phyloP scores from a whole-genome alignment of 441 rosid species.

The Jatropha podagrica region DNA sequence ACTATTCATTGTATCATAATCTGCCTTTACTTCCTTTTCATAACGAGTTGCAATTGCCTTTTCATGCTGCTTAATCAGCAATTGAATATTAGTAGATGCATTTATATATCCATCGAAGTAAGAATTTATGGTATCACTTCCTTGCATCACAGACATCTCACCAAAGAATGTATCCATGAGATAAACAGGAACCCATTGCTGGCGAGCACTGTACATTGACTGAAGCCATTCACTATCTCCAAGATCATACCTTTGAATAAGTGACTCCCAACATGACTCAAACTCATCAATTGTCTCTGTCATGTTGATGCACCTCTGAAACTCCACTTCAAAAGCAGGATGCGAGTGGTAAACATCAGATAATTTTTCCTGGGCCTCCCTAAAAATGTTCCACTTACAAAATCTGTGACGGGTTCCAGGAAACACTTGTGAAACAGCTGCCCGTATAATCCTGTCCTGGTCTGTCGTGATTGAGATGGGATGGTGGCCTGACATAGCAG shows the following conservation, averaged over 20 bases:
- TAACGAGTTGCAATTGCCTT: conserved; percentile 60
- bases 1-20: conserved; percentile 63
- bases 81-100: conserved; percentile 55
- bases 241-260: conserved; percentile 61
- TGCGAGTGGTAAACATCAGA: conserved; percentile 54
- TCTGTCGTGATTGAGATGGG: conserved; percentile 75
- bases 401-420: conserved; percentile 71
- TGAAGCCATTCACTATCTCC: conserved; percentile 77
- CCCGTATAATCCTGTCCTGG: conserved; percentile 57
- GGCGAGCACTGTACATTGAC: conserved; percentile 52
- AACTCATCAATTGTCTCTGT: conserved; percentile 69
- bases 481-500: conserved; percentile 56
- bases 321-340: conserved; percentile 67
- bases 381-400: conserved; percentile 77
- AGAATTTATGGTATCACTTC: conserved; percentile 63
- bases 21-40: conserved; percentile 81
- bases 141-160: conserved; percentile 59
- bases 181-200: conserved; percentile 78
- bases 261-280: conserved; percentile 65
- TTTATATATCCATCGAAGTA: conserved; percentile 78
- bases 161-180: conserved; percentile 72
- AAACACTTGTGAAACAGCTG: conserved; percentile 63
- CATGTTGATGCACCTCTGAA: conserved; percentile 63
- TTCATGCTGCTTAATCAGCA: conserved; percentile 71
- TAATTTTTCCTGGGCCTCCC: conserved; percentile 70